Evolutionary conservation across 2,329 filamentous ascomycete species (phyloP), one percentile per base, ranked within the genome.

Genomic region (Cladobotryum mycophilum): DNA sequence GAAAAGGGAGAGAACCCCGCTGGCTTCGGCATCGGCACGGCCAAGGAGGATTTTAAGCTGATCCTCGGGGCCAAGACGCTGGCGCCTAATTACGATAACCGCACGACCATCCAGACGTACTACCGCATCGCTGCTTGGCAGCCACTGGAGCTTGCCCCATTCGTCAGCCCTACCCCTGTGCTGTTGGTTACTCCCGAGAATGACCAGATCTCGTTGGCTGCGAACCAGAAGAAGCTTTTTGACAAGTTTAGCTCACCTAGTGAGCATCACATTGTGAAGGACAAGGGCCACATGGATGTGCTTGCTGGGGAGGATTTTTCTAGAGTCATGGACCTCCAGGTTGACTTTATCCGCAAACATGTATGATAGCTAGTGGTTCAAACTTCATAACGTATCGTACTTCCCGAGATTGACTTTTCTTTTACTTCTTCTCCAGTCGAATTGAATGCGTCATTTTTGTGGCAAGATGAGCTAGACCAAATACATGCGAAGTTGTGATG

Each of bases 1-100:
- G 58, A 57, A 25, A 53, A 62, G 11, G 70, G 69, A 7, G 62
- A 69, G 48, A 69, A 70, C 45, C 65, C 67, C 2, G 64, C 61
- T 2, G 69, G 68, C 12, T 62, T 71, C 47, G 61, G 59, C 8
- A 30, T 30, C 25, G 25, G 25, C 9, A 30, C 25, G 25, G 25
- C 25, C 25, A 30, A 30, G 25, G 25, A 30, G 9, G 25, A 30
- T 30, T 30, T 30, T 11, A 30, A 30, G 25, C 9, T 30, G 25
- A 30, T 30, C 25, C 25, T 30, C 8, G 25, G 25, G 8, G 25
- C 25, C 25, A 30, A 30, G 9, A 30, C 25, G 4, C 25, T 30
- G 25, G 25, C 25, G 13, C 55, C 61, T 1, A 55, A 54, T 37
- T 65, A 63, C n/a, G 49, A 56, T 2, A 44, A 60, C 38, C 55